Evolutionary conservation across 2,329 filamentous ascomycete species (phyloP).

Genomic region (Sclerotinia subarctica): DNA sequence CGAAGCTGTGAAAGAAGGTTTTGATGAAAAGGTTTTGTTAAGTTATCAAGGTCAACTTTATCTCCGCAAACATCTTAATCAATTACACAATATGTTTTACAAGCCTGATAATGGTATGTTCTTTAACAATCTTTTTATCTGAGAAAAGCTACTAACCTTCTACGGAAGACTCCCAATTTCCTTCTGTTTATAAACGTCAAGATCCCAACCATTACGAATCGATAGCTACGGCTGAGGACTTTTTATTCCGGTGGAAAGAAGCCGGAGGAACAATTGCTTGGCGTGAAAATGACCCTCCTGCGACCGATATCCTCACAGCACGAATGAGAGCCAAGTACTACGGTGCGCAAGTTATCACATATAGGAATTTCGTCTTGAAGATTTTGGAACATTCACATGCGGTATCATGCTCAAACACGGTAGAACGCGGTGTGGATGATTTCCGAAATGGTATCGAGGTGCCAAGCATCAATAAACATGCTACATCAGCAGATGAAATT

Average conservation of each 20-base stretch:
- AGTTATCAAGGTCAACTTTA: slow-evolving; percentile 64
- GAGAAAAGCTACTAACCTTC: slow-evolving; percentile 45
- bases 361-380: slow-evolving; percentile 67
- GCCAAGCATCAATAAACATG: slow-evolving; percentile 42
- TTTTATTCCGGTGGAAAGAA: slow-evolving; percentile 11
- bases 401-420: slow-evolving; percentile 18
- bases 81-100: slow-evolving; percentile 50
- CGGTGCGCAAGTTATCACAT: slow-evolving; percentile 85
- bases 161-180: slow-evolving; percentile 27
- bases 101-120: slow-evolving; percentile 33
- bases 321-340: slow-evolving; percentile 92
- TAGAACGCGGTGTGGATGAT: slow-evolving; percentile 27
- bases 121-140: slow-evolving; percentile 39
- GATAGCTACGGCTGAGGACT: slow-evolving; percentile 46
- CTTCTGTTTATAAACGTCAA: slow-evolving; percentile 24
- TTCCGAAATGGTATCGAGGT: slow-evolving; percentile 31
- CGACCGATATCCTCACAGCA: slow-evolving; percentile 74
- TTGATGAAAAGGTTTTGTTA: slow-evolving; percentile 50
- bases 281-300: slow-evolving; percentile 59
- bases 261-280: slow-evolving; percentile 46
- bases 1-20: slow-evolving; percentile 44
- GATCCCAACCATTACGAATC: slow-evolving; percentile 43
- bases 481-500: slow-evolving; percentile 40
- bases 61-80: slow-evolving; percentile 62
- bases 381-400: slow-evolving; percentile 46